Evolutionary conservation across 257 asterid species (phyloP).

Genomic region (Primulina huaijiensis): DNA sequence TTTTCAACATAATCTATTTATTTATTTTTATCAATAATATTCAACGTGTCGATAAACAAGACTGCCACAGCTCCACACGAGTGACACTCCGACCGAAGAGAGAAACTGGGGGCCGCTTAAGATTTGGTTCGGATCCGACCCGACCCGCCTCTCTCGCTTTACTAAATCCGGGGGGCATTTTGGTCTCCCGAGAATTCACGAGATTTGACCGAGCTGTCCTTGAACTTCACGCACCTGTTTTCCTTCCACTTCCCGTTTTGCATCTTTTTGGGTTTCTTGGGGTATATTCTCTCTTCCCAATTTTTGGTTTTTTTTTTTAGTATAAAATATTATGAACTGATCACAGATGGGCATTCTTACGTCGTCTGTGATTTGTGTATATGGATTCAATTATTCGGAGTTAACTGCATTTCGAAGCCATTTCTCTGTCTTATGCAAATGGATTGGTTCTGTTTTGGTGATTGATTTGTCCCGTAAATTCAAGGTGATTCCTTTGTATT

Average conservation of each 20-base stretch:
- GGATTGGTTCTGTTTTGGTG: slow-evolving; percentile 27
- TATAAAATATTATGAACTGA: slow-evolving; percentile 24
- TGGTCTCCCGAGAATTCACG: slow-evolving; percentile 20
- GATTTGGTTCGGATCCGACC: slow-evolving; percentile 8
- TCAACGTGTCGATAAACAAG: slow-evolving; percentile 23
- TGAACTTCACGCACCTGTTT: slow-evolving; percentile 10
- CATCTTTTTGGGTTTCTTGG: slow-evolving; percentile 35
- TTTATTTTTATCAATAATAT: background rate
- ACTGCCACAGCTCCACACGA: slow-evolving; percentile 14
- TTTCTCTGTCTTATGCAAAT: slow-evolving; percentile 18
- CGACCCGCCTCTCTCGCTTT: slow-evolving; percentile 31
- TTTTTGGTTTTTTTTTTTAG: slow-evolving; percentile 21
- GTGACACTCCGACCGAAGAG: slow-evolving; percentile 20
- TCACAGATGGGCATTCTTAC: slow-evolving; percentile 14
- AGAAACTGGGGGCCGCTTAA: slow-evolving; percentile 38
- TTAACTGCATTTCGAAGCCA: slow-evolving; percentile 26
- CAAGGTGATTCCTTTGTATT: slow-evolving; percentile 41
- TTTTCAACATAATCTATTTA: slow-evolving; percentile 7
- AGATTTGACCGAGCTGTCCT: slow-evolving; percentile 38
- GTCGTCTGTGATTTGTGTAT: background rate
- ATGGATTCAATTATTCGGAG: slow-evolving; percentile 7
- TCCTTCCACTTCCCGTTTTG: slow-evolving; percentile 22
- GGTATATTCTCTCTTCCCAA: slow-evolving; percentile 54
- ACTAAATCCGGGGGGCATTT: slow-evolving; percentile 43
- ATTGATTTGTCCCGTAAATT: slow-evolving; percentile 27